A percentile compares a stretch with the other conserved stretches of the same genome.
phyloP scores from a whole-genome alignment of 1,139 yeast genomes.

The Candida sojae region DNA sequence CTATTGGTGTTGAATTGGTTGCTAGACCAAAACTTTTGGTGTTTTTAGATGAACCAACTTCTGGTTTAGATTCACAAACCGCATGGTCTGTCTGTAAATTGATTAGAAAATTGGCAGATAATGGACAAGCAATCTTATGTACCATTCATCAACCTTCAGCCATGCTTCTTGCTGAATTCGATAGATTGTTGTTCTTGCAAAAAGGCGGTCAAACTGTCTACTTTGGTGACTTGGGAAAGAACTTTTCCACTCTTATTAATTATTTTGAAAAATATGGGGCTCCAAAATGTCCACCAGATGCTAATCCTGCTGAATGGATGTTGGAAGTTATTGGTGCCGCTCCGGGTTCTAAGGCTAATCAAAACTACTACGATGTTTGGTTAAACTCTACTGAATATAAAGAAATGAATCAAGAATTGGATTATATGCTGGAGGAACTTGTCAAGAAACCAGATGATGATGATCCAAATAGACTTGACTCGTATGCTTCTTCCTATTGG shows the following conservation, averaged over 20 bases:
- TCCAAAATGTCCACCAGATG: slow-evolving; percentile 37
- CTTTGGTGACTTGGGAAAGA: slow-evolving; percentile 64
- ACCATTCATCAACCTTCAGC: slow-evolving; percentile 48
- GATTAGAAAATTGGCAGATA: slow-evolving; percentile 43
- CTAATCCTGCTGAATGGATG: slow-evolving; percentile 60
- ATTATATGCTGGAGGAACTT: slow-evolving; percentile 31
- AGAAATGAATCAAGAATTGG: slow-evolving; percentile 23
- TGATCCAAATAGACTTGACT: slow-evolving; percentile 19
- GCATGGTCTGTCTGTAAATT: slow-evolving; percentile 47
- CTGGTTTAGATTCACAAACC: slow-evolving; percentile 46
- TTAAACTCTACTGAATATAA: slow-evolving; percentile 25
- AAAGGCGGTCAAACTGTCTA: slow-evolving; percentile 63
- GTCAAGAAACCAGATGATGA: slow-evolving; percentile 23
- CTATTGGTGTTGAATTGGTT: slow-evolving; percentile 43
- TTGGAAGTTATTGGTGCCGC: slow-evolving; percentile 50
- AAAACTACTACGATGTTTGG: slow-evolving; percentile 36
- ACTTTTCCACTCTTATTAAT: slow-evolving; percentile 47
- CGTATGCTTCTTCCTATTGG: slow-evolving; percentile 25
- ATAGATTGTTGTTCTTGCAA: slow-evolving; percentile 38
- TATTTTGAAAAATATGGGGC: slow-evolving; percentile 63
- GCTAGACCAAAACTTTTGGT: slow-evolving; percentile 40
- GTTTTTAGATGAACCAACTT: slow-evolving; percentile 42
- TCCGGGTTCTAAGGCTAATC: slow-evolving; percentile 32
- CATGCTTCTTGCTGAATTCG: slow-evolving; percentile 35
- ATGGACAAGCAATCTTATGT: slow-evolving; percentile 46